phyloP scores from a whole-genome alignment of 345 rosid species.

The Sisymbrium altissimum region DNA sequence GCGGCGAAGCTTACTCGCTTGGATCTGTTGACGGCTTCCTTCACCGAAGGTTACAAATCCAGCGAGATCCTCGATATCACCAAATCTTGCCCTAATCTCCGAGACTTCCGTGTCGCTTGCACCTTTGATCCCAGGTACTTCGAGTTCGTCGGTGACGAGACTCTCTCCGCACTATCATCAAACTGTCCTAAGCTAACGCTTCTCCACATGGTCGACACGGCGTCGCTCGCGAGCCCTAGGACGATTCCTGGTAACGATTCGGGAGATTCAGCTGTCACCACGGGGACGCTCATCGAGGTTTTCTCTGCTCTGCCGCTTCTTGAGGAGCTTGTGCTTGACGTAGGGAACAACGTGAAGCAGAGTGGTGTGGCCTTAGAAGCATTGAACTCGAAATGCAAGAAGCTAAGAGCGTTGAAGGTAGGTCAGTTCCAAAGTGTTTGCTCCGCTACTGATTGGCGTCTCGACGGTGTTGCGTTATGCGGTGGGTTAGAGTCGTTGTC shows the following conservation, averaged over 20 bases:
- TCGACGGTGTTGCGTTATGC: constrained; percentile 77
- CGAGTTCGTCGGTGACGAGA: constrained; percentile 73
- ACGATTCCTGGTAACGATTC: constrained; percentile 45
- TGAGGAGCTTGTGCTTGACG: constrained; percentile 64
- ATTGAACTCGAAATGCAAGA: constrained; percentile 52
- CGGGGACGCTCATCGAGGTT: constrained; percentile 43
- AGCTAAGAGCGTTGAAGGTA: constrained; percentile 49
- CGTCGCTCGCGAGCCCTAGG: constrained; percentile 43
- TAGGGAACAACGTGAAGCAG: constrained; percentile 64
- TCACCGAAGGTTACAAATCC: constrained; percentile 73
- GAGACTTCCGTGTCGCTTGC: constrained; percentile 56
- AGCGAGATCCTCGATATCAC: constrained; percentile 60
- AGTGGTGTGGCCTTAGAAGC: constrained; percentile 55
- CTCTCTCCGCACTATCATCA: constrained; percentile 51
- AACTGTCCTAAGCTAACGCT: constrained; percentile 60
- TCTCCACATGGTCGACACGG: constrained; percentile 63
- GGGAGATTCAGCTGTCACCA: constrained; percentile 59
- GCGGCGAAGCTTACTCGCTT: constrained; percentile 46
- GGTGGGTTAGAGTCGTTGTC: constrained; percentile 55
- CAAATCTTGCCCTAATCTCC: constrained; percentile 57
- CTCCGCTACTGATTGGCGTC: constrained; percentile 51
- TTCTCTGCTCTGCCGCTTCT: constrained; percentile 49
- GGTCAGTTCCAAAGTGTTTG: constrained; percentile 75
- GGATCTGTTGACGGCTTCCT: constrained; percentile 65
- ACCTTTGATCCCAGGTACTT: constrained; percentile 72